Evolutionary conservation across 495 filamentous ascomycete species (phyloP).

Genomic region (Neurospora sp.): DNA sequence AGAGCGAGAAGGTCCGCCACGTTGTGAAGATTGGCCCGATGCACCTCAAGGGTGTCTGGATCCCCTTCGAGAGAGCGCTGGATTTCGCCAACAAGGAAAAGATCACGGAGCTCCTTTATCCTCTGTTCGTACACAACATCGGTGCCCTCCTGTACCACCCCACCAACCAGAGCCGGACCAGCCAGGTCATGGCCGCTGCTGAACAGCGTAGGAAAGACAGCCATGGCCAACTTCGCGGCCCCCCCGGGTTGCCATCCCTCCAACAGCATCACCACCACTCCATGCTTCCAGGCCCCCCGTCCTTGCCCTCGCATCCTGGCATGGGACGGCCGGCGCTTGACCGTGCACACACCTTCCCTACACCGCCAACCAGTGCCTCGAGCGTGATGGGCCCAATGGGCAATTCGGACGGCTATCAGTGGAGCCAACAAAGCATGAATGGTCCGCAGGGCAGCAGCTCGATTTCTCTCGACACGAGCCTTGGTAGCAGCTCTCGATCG

Average conservation of each 20-base stretch:
- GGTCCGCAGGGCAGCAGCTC: conserved; percentile 56
- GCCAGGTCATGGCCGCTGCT: conserved; percentile 78
- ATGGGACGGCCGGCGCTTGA: conserved; percentile 63
- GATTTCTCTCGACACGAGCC: conserved; percentile 74
- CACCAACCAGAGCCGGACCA: conserved; percentile 71
- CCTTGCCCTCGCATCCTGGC: conserved; percentile 65
- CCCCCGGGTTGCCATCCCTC: conserved; percentile 51
- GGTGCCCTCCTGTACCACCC: conserved; percentile 90
- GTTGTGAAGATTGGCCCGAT: conserved; percentile 99
- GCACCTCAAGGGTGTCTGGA: conserved; percentile 99
- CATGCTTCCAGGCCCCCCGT: conserved; percentile 61
- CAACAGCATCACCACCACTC: conserved; percentile 68
- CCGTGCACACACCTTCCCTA: conserved; percentile 83
- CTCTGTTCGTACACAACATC: conserved; percentile 96
- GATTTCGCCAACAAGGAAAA: conserved; percentile 99
- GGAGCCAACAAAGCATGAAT: conserved; percentile 58
- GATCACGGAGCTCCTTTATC: conserved; percentile 91
- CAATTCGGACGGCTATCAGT: conserved; percentile 63
- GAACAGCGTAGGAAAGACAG: conserved; percentile 59
- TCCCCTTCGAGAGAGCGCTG: conserved; percentile 89
- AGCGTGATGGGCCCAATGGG: conserved; percentile 74
- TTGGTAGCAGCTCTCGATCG: conserved; percentile 74
- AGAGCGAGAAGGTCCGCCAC: conserved; percentile 93
- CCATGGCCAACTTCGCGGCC: conserved; percentile 39
- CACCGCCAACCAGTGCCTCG: conserved; percentile 85